Evolutionary conservation across 2,329 filamentous ascomycete species (phyloP), one percentile per base, ranked within the genome.

Genomic region (Metarhizium sp.): DNA sequence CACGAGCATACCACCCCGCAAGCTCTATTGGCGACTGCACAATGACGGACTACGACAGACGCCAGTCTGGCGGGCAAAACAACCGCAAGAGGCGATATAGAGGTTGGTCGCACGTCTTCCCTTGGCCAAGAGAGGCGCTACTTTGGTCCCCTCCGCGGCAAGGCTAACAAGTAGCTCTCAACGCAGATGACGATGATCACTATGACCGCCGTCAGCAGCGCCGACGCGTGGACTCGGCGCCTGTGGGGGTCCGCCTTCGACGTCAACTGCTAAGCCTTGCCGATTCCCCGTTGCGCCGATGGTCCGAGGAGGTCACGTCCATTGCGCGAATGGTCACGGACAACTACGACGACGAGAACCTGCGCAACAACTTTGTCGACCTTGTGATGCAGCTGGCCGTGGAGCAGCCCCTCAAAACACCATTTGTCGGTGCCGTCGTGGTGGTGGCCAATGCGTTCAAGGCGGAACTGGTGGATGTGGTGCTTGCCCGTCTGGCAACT

Each of bases 381-480:
- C 79, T 95, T 34, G 77, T 85, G 7, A 74, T 92, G 57, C 88
- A 92, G 71, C 78, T 97, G 61, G 79, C 88, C 47, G 69, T 90
- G 40, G 94, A 99, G 73, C 94, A 99, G 73, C 94, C 94, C 1
- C 86, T 99, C 71, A 97, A 97, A 77, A 95, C 91, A n/a, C 92
- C 94, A 0, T 97, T 96, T 68, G 80, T 95, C 42, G 91, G 92
- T 10, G 90, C 88, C 20, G 85, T 92, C 14, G 80, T 95, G 47
- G 79, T 96, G 56, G 81, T 90, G 55, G 81, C 86, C 61, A 96
- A 97, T 73, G 81, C 82, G 30, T 74, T 88, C 63, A 90, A 90
- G 66, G 78, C 87, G 4, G 88, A 94, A 61, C 78, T 95, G 40
- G 82, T 87, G 36, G 78, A 79, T 42, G 82, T 90, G 60, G 76